Conservation (phyloP, 202 grass and related monocot genomes). For the Digitaria exilis region DNA sequence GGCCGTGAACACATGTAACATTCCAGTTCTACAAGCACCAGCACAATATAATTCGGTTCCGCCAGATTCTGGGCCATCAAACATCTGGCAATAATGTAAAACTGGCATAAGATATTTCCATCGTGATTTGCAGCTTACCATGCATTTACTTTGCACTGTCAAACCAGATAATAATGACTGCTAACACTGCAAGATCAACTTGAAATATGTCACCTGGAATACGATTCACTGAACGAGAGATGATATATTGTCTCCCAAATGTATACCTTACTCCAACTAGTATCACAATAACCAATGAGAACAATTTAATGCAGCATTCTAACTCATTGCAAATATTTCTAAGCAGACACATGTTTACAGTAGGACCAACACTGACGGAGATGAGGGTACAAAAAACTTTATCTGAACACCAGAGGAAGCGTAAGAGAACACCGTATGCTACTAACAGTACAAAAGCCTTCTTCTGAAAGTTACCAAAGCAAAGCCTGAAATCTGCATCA, state of each 20-base stretch:
- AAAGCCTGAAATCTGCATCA: slow-evolving; percentile 45
- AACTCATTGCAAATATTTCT: slow-evolving; percentile 40
- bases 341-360: slow-evolving; percentile 47
- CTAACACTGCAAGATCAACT: neutral
- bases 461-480: slow-evolving; percentile 34
- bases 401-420: slow-evolving; percentile 11
- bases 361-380: slow-evolving; percentile 5
- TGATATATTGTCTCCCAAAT: slow-evolving; percentile 14
- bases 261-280: neutral
- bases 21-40: neutral
- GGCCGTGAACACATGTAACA: neutral
- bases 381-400: slow-evolving; percentile 8
- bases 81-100: slow-evolving; percentile 23
- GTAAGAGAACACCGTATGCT: slow-evolving; percentile 31
- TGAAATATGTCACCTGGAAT: neutral
- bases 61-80: neutral
- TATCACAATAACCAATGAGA: neutral
- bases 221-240: neutral
- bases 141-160: neutral
- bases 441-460: slow-evolving; percentile 29
- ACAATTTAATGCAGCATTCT: slow-evolving; percentile 9
- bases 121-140: neutral
- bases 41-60: neutral
- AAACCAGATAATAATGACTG: neutral
- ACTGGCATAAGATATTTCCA: neutral